phyloP scores from a whole-genome alignment of 106 monocot species.

The Dendrobium huoshanense region DNA sequence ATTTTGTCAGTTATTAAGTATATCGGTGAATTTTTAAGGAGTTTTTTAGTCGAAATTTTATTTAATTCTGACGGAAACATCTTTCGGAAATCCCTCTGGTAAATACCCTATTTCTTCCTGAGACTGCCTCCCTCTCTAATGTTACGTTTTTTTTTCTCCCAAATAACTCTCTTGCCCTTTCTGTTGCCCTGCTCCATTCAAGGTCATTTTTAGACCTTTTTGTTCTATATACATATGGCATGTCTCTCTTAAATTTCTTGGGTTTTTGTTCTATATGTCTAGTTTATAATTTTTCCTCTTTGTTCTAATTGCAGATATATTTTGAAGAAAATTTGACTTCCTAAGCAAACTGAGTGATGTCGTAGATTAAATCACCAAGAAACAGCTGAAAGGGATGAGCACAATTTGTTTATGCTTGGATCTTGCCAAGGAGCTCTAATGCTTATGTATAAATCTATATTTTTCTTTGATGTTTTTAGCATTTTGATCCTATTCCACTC shows the following conservation, averaged over 20 bases:
- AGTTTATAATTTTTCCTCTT: background rate
- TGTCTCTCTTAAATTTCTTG: background rate
- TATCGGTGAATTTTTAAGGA: no score
- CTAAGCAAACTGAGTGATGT: constrained; percentile 96
- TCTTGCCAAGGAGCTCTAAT: background rate
- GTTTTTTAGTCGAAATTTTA: no score
- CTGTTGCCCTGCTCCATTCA: no score
- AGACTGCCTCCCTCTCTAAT: no score
- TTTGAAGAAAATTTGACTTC: constrained; percentile 90
- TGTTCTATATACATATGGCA: background rate
- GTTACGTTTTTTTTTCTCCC: no score
- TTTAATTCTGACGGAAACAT: no score
- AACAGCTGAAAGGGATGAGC: constrained; percentile 14
- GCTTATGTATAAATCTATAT: background rate
- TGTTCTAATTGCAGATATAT: constrained; percentile 55
- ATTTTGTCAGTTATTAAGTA: no score
- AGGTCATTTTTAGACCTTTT: no score
- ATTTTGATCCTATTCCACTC: background rate
- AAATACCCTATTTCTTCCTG: no score
- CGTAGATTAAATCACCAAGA: constrained; percentile 91
- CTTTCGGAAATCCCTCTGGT: no score
- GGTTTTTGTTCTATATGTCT: background rate
- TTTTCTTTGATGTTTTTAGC: background rate
- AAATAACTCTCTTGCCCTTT: no score
- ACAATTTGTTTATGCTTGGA: background rate